Conservation (phyloP, 306 rosid genomes). For the Cercis canadensis region DNA sequence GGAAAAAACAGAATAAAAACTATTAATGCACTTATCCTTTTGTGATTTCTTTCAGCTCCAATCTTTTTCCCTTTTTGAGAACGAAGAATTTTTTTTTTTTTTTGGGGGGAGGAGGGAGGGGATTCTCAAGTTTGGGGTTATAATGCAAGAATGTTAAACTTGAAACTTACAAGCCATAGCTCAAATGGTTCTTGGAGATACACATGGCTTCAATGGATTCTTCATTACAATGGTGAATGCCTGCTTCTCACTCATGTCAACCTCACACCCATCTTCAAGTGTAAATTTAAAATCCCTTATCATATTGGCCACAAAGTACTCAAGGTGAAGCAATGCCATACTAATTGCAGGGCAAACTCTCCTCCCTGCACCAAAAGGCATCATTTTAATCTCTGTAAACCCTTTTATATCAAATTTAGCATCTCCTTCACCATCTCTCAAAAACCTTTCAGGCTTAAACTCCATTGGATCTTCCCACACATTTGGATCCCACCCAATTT, state of each 20-base stretch:
- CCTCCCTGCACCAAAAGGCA: conserved; percentile 72
- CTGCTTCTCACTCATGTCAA: conserved; percentile 57
- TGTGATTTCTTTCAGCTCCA: too few relatives aligned
- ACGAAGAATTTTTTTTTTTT: too few relatives aligned
- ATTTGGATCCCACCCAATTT: conserved; percentile 58
- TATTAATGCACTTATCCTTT: too few relatives aligned
- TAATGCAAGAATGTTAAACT: background rate
- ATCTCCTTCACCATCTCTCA: conserved; percentile 13
- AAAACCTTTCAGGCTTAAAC: conserved; percentile 64
- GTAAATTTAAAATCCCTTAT: conserved; percentile 55
- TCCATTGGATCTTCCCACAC: conserved; percentile 74
- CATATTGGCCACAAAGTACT: conserved; percentile 59
- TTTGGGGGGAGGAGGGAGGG: too few relatives aligned
- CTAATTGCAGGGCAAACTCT: conserved; percentile 60
- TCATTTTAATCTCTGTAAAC: conserved; percentile 55
- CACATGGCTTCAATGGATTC: conserved; percentile 51
- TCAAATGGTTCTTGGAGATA: conserved; percentile 39
- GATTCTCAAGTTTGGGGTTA: too few relatives aligned
- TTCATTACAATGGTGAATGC: conserved; percentile 61
- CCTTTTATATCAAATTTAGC: conserved; percentile 57
- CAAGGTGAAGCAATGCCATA: conserved; percentile 54
- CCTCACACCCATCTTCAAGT: conserved; percentile 49
- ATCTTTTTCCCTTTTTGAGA: too few relatives aligned
- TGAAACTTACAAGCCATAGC: background rate
- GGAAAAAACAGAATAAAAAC: too few relatives aligned